These are phyloP conservation scores for Parachlorella kessleri DNA, from an alignment of 139 green algal genomes.

Conservation along the genomic window DNA sequence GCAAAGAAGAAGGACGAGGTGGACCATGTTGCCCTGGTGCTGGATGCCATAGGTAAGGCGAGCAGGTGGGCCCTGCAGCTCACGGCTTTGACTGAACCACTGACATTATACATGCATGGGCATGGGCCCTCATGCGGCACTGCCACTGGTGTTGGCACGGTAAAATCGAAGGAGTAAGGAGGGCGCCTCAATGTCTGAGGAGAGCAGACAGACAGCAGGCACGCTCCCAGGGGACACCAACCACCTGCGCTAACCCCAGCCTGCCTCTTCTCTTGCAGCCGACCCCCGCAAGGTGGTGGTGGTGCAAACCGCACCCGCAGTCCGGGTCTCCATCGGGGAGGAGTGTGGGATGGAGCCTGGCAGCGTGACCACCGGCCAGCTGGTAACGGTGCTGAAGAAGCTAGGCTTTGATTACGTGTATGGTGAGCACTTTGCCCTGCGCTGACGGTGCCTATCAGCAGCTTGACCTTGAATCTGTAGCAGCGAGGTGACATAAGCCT, in stretches of 20 bases:
- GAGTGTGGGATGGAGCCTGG: constrained; percentile 56
- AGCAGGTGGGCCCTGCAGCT: neutral
- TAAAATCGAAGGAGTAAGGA: neutral
- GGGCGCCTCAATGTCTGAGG: neutral
- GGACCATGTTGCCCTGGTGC: constrained; percentile 24
- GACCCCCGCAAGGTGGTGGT: constrained; percentile 43
- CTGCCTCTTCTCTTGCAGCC: neutral
- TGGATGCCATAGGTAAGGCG: constrained; percentile 14
- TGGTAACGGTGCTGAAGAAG: constrained; percentile 56
- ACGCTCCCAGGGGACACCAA: too few species aligned
- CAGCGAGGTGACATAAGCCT: neutral
- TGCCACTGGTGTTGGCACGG: neutral
- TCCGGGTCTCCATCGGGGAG: constrained; percentile 67
- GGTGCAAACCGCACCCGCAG: constrained; percentile 60
- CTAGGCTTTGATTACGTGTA: constrained; percentile 80
- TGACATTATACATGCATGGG: too few species aligned
- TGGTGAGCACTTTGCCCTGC: constrained; percentile 53
- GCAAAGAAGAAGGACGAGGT: constrained; percentile 18
- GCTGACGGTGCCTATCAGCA: too few species aligned
- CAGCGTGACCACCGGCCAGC: constrained; percentile 43
- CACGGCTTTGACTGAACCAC: too few species aligned
- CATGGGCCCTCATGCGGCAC: too few species aligned
- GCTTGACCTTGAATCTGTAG: neutral
- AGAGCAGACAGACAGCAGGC: neutral
- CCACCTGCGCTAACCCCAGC: neutral